Conservation (phyloP, 2,329 filamentous ascomycete species). For the Fusarium marasasianum region DNA sequence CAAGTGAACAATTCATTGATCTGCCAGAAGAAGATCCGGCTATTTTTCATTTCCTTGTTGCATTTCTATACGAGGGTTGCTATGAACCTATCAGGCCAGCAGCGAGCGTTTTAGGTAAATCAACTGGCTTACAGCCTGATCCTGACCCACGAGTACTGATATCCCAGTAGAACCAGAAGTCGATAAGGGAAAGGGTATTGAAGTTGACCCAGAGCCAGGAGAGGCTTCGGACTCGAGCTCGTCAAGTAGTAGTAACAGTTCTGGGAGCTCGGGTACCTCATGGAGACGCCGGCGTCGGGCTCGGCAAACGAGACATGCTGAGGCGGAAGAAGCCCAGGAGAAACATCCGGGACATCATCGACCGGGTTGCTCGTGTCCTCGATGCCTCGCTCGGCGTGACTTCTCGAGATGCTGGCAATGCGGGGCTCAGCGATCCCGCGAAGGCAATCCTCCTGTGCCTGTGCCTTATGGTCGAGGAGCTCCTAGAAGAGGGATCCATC, state of each 20-base stretch:
- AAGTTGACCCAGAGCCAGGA: conserved; percentile 31
- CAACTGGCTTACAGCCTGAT: neutral
- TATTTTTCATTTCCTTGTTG: conserved; percentile 61
- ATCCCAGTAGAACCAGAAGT: conserved; percentile 26
- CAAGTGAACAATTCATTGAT: conserved; percentile 56
- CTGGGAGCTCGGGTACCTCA: conserved; percentile 32
- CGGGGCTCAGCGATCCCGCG: conserved; percentile 30
- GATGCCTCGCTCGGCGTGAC: conserved; percentile 45
- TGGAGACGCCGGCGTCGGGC: conserved; percentile 31
- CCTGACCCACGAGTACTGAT: conserved; percentile 8
- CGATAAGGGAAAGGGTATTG: conserved; percentile 56
- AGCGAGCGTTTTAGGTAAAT: conserved; percentile 51
- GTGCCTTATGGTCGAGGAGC: conserved; percentile 7
- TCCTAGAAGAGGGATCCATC: conserved; percentile 5
- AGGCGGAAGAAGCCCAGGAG: conserved; percentile 39
- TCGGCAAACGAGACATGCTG: conserved; percentile 7
- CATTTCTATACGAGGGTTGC: conserved; percentile 59
- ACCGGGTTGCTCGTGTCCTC: conserved; percentile 55
- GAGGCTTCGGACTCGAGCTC: conserved; percentile 49
- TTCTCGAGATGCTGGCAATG: conserved; percentile 39
- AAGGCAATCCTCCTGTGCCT: neutral
- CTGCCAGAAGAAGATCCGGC: conserved; percentile 61
- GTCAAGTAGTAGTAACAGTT: conserved; percentile 39
- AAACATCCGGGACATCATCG: conserved; percentile 58
- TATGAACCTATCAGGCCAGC: conserved; percentile 58